Conservation (phyloP, 2,329 filamentous ascomycete genomes). For the Fusarium decemcellulare region DNA sequence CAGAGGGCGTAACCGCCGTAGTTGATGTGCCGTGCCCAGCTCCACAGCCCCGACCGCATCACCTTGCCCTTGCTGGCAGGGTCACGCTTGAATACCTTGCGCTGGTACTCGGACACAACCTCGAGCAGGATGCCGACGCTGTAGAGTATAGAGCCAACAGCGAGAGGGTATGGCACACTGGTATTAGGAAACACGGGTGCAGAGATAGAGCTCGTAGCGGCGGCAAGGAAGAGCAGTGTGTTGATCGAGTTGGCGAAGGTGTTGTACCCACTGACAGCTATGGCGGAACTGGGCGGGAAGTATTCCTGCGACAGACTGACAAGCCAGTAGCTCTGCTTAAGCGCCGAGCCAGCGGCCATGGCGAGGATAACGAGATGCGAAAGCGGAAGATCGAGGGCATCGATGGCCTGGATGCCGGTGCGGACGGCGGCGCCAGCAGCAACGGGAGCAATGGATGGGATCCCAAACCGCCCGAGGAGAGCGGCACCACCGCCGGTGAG, state of each 20-base stretch:
- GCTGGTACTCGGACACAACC: slow-evolving; percentile 69
- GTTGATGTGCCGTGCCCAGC: slow-evolving; percentile 57
- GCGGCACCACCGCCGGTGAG: slow-evolving; percentile 55
- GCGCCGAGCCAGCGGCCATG: slow-evolving; percentile 65
- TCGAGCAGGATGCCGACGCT: slow-evolving; percentile 67
- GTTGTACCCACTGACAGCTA: slow-evolving; percentile 66
- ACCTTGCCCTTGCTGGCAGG: slow-evolving; percentile 56
- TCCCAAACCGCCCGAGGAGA: slow-evolving; percentile 62
- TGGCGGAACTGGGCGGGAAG: slow-evolving; percentile 60
- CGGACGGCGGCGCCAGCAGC: slow-evolving; percentile 54
- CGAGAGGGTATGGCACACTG: slow-evolving; percentile 48
- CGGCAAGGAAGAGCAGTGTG: slow-evolving; percentile 66
- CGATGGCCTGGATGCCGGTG: slow-evolving; percentile 48
- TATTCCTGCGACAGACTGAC: slow-evolving; percentile 62
- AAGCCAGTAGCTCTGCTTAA: slow-evolving; percentile 72
- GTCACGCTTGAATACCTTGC: slow-evolving; percentile 57
- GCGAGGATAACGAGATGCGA: slow-evolving; percentile 65
- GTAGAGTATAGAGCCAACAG: slow-evolving; percentile 66
- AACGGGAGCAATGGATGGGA: slow-evolving; percentile 57
- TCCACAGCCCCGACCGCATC: slow-evolving; percentile 56
- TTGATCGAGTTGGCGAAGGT: slow-evolving; percentile 68
- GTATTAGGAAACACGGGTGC: slow-evolving; percentile 40
- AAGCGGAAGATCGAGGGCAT: slow-evolving; percentile 61
- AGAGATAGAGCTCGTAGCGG: slow-evolving; percentile 58
- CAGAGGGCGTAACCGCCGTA: slow-evolving; percentile 57